These are phyloP conservation scores for Phytophthora kernoviae DNA, from an alignment of 352 stramenopile species.

Conservation along the genomic window DNA sequence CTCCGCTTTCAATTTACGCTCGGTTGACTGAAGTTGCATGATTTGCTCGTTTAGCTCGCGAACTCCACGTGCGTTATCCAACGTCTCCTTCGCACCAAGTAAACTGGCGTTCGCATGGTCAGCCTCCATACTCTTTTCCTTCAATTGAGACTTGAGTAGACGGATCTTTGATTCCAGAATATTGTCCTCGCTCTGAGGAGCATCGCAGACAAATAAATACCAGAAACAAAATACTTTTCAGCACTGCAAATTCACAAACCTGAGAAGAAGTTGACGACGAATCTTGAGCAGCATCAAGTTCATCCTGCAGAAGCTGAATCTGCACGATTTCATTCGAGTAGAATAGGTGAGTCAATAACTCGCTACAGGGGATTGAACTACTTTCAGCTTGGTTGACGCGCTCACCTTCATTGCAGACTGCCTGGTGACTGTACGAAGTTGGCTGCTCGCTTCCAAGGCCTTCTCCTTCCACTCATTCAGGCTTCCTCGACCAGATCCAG, in stretches of 20 bases:
- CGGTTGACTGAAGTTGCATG: constrained; percentile 56
- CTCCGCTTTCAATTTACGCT: constrained; percentile 76
- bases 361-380: too few relatives aligned
- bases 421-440: constrained; percentile 46
- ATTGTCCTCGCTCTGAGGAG: constrained; percentile 58
- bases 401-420: constrained; percentile 65
- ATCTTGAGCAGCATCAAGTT: constrained; percentile 51
- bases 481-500: constrained; percentile 65
- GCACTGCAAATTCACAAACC: constrained; percentile 24
- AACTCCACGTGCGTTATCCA: constrained; percentile 59
- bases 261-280: constrained; percentile 42
- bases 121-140: constrained; percentile 61
- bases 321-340: constrained; percentile 23
- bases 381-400: too few relatives aligned
- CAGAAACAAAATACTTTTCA: not conserved
- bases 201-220: constrained; percentile 30
- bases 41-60: constrained; percentile 66
- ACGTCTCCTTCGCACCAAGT: constrained; percentile 46
- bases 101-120: constrained; percentile 48
- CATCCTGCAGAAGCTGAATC: constrained; percentile 68
- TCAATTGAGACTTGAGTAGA: constrained; percentile 66
- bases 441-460: constrained; percentile 54
- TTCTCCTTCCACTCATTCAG: constrained; percentile 79
- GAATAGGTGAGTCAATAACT: too few relatives aligned
- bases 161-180: constrained; percentile 72